phyloP scores from a whole-genome alignment of 345 rosid species.

The Populus nigra region DNA sequence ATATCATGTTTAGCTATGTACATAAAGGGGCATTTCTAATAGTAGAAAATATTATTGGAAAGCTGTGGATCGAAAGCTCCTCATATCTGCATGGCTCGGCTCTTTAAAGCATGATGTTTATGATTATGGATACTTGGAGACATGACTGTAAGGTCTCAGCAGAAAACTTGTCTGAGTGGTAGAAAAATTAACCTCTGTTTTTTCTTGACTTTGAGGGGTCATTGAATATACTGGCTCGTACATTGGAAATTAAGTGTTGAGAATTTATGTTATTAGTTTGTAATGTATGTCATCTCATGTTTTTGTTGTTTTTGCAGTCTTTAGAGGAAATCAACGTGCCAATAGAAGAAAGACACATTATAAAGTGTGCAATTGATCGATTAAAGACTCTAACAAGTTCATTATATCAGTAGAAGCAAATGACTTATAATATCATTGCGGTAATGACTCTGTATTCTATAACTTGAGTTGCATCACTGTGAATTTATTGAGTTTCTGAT shows the following conservation, averaged over 20 bases:
- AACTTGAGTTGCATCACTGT: neutral
- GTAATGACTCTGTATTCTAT: neutral
- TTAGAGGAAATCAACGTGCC: constrained; percentile 40
- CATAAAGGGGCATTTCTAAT: neutral
- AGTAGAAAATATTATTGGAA: neutral
- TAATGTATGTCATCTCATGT: constrained; percentile 12
- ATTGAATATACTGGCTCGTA: neutral
- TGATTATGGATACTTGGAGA: neutral
- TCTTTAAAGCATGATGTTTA: neutral
- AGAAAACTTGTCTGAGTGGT: neutral
- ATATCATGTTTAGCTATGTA: neutral
- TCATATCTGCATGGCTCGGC: neutral
- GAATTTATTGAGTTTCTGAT: neutral
- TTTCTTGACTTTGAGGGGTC: neutral
- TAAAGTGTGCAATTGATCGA: constrained; percentile 42
- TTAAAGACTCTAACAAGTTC: constrained; percentile 20
- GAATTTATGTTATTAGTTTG: neutral
- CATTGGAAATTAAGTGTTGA: neutral
- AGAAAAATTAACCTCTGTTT: neutral
- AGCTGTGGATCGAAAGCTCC: neutral
- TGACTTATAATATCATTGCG: no score
- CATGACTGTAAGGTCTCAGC: neutral
- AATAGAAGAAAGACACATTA: constrained; percentile 52
- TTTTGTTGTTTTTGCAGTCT: constrained; percentile 37
- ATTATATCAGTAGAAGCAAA: neutral